Conservation (phyloP, 352 stramenopile genomes). For the Phytophthora melonis region DNA sequence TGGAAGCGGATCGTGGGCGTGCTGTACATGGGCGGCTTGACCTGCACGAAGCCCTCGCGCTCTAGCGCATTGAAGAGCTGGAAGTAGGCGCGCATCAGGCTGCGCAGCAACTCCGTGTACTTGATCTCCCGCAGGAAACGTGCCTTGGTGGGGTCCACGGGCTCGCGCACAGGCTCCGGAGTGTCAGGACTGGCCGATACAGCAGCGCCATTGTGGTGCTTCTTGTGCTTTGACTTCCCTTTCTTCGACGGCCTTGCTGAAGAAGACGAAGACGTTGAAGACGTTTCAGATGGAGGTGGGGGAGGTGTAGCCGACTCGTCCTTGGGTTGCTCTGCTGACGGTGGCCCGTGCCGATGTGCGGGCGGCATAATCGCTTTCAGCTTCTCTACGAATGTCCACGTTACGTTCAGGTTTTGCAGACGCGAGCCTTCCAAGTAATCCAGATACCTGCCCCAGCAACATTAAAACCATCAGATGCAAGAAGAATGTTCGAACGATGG, state of each 20-base stretch:
- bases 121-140: conserved; percentile 80
- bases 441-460: conserved; percentile 60
- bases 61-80: conserved; percentile 82
- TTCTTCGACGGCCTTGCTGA: conserved; percentile 46
- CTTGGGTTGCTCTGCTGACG: conserved; percentile 13
- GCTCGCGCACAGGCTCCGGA: conserved; percentile 14
- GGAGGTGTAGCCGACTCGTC: conserved; percentile 17
- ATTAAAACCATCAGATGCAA: conserved; percentile 14
- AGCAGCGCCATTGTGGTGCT: conserved; percentile 29
- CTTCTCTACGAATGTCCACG: conserved; percentile 86
- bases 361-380: conserved; percentile 74
- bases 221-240: conserved; percentile 53
- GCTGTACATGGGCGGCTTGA: conserved; percentile 62
- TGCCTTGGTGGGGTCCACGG: conserved; percentile 57
- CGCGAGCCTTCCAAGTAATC: conserved; percentile 88
- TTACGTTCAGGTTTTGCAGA: conserved; percentile 84
- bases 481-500: background rate
- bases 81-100: conserved; percentile 83
- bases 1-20: conserved; percentile 76
- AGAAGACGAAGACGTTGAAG: conserved; percentile 3
- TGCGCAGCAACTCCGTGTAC: conserved; percentile 81
- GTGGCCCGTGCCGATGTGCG: conserved; percentile 20
- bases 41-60: conserved; percentile 66
- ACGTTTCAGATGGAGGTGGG: conserved; percentile 12
- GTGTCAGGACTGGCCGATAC: conserved; percentile 3